Evolutionary conservation across 139 green algal species (phyloP).

Genomic region (Volvox africanus): DNA sequence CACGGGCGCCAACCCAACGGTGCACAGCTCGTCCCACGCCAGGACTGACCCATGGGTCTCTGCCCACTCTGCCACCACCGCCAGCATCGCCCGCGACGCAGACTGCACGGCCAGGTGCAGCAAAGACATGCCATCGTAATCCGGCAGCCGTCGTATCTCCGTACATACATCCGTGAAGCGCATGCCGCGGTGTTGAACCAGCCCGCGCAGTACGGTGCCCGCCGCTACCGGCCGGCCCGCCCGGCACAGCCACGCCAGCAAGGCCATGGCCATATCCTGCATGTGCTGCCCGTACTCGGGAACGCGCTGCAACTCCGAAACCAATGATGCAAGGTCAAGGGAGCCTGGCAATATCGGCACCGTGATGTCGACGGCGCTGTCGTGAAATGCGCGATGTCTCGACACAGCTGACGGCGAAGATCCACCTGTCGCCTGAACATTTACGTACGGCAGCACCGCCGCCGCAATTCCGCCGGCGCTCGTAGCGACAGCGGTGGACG

Average conservation of each 20-base stretch:
- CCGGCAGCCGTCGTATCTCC: background rate
- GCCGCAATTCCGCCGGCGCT: too few species aligned
- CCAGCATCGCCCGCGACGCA: background rate
- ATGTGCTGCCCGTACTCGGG: constrained; percentile 21
- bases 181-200: constrained; percentile 22
- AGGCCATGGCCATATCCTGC: constrained; percentile 25
- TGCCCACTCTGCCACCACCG: background rate
- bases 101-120: constrained; percentile 32
- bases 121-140: constrained; percentile 2
- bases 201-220: background rate
- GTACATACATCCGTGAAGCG: background rate
- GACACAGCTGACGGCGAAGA: background rate
- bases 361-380: constrained; percentile 39
- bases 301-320: constrained; percentile 5
- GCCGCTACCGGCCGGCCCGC: constrained; percentile 6
- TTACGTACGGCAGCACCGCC: too few species aligned
- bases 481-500: too few species aligned
- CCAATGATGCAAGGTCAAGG: background rate
- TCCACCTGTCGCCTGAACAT: background rate
- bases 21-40: constrained; percentile 11
- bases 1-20: background rate
- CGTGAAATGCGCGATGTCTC: background rate
- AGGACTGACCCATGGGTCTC: background rate
- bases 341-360: constrained; percentile 30
- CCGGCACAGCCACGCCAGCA: constrained; percentile 25